Evolutionary conservation across 345 rosid species (phyloP), one percentile per base, ranked within the genome.

Genomic region (Microthlaspi erraticum): DNA sequence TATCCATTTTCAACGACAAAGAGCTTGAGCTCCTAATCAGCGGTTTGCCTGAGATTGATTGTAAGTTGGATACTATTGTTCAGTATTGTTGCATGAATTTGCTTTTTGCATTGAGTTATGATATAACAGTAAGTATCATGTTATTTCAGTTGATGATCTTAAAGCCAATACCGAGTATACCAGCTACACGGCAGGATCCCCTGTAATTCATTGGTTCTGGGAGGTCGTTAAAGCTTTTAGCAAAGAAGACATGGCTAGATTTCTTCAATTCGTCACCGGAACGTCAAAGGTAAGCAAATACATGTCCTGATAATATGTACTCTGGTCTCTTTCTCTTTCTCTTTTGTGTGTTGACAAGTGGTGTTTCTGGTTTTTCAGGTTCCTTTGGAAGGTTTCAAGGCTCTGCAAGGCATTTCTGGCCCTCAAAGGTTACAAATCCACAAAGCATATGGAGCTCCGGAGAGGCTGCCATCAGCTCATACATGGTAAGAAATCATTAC

Each of bases 21-120:
- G 98, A 93, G 90, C 94, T 93, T n/a, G 98, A 93, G 86, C 92
- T 93, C 10, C 88, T 93, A 42, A 93, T 93, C 69, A 93, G 98
- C n/a, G 98, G 98, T 31, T 90, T 93, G 76, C 98, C 98, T n/a
- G 98, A 93, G 81, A 93, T 93, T 79, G 97, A 93, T 71, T 79
- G 98, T 93, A 77, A 91, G 98, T 80, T 81, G 59, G 23, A 54
- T 39, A 6, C 13, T 36, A 63, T n/a, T 54, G 53, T 50, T 31
- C 63, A 39, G 55, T 79, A 63, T 37, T 23, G 7, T 39, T 70
- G 66, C 29, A 54, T 23, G 41, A 68, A 32, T 10, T 60, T 78
- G 77, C 82, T 88, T 55, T 10, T n/a, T 62, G 58, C 29, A 19
- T 44, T 12, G 5, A 17, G 31, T 10, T 32, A 38, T 56, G 4